A percentile compares a stretch with the other conserved stretches of the same genome.
phyloP scores from a whole-genome alignment of 371 early-diverging fungal species.

The Apophysomyces trapeziformis region DNA sequence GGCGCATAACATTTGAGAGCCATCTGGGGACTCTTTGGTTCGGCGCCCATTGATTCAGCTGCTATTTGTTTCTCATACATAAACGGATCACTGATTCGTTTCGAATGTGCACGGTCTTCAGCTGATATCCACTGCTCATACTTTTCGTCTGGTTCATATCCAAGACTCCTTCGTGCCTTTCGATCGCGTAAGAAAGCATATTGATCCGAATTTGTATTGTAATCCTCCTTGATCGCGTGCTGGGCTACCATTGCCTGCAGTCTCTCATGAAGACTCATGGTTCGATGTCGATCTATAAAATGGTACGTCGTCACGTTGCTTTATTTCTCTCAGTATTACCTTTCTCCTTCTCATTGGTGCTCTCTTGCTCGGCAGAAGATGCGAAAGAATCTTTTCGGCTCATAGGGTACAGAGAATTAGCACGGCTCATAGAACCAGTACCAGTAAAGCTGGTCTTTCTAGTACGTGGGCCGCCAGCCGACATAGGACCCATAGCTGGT shows the following conservation, averaged over 20 bases:
- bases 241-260: constrained; percentile 22
- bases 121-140: not conserved
- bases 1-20: constrained; percentile 55
- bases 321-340: not conserved
- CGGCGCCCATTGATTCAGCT: not conserved
- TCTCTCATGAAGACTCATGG: constrained; percentile 29
- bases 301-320: not conserved
- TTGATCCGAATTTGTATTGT: not conserved
- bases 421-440: constrained; percentile 6
- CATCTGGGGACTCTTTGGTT: constrained; percentile 21
- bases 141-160: not conserved
- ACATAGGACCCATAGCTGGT: constrained; percentile 19
- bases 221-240: constrained; percentile 23
- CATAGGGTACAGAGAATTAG: constrained; percentile 16
- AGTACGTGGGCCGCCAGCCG: constrained; percentile 2
- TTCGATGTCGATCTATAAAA: constrained; percentile 17
- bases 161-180: constrained; percentile 7
- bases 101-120: not conserved
- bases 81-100: constrained; percentile 1
- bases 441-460: not conserved
- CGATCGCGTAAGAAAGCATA: not conserved
- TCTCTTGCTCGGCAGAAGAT: constrained; percentile 10
- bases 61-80: not conserved
- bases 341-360: constrained; percentile 17
- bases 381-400: constrained; percentile 17